Percentiles rank a stretch among this genome's conserved stretches.
Evolutionary conservation across 108 stramenopile species (phyloP).

Genomic region (Stephanodiscus triporus): DNA sequence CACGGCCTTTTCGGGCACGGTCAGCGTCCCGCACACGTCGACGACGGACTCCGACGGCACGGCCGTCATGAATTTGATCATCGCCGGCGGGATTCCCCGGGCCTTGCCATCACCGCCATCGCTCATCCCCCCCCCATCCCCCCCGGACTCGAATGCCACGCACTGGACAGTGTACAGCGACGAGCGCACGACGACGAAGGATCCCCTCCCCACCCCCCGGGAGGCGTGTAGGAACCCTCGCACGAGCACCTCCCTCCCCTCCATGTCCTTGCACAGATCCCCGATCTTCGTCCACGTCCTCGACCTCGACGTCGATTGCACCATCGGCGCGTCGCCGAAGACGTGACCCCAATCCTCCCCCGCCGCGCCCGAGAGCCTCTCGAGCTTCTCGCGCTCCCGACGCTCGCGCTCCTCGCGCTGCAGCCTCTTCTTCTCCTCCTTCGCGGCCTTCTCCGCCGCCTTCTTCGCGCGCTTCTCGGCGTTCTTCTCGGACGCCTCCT

Average conservation of each 20-base stretch:
- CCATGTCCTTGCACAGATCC: constrained; percentile 72
- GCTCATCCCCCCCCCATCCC: constrained; percentile 1
- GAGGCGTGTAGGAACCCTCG: constrained; percentile 88
- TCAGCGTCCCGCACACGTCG: constrained; percentile 88
- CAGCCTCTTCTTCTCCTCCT: constrained; percentile 87
- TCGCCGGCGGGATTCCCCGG: constrained; percentile 64
- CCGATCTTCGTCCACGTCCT: constrained; percentile 82
- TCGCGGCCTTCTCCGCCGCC: constrained; percentile 80
- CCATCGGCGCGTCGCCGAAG: constrained; percentile 90
- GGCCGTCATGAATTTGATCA: constrained; percentile 95
- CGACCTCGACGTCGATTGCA: constrained; percentile 64
- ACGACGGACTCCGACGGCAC: constrained; percentile 93
- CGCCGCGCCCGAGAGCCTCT: constrained; percentile 69
- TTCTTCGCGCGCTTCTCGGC: constrained; percentile 81
- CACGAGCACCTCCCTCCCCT: constrained; percentile 82
- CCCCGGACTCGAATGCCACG: constrained; percentile 81
- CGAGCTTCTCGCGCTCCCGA: constrained; percentile 83
- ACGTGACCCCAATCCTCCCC: constrained; percentile 65
- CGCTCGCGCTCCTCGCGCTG: constrained; percentile 83
- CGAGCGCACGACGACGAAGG: constrained; percentile 94
- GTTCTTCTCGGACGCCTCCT: constrained; percentile 81
- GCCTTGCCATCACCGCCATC: constrained; percentile 3
- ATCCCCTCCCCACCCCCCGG: constrained; percentile 92
- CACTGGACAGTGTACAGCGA: constrained; percentile 92
- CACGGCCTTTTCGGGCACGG: constrained; percentile 81